A percentile compares a stretch with the other conserved stretches of the same genome.
These are phyloP conservation scores for Solanum gandarillasii DNA, from an alignment of 257 asterid species.

Conservation along the genomic window DNA sequence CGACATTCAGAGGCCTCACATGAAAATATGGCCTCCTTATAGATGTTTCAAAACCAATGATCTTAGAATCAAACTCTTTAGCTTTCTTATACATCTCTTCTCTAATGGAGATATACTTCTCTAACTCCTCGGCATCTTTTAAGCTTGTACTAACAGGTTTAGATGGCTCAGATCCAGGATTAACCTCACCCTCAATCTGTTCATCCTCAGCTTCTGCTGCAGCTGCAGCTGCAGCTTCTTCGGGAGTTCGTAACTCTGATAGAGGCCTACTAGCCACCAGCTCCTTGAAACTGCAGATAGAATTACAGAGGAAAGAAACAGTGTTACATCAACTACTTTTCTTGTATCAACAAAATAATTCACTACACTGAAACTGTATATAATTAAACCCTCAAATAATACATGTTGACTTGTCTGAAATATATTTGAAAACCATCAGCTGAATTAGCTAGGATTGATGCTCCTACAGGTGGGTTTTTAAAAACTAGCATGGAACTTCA, in stretches of 20 bases:
- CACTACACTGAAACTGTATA: background rate
- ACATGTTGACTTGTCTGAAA: background rate
- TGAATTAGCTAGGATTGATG: background rate
- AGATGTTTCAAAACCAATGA: slow-evolving; percentile 88
- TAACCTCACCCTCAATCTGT: slow-evolving; percentile 62
- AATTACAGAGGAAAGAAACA: background rate
- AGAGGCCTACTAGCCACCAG: slow-evolving; percentile 89
- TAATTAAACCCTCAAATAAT: background rate
- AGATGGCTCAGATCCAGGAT: slow-evolving; percentile 39
- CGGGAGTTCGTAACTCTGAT: slow-evolving; percentile 70
- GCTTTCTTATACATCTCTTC: slow-evolving; percentile 90
- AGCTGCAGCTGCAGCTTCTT: slow-evolving; percentile 61
- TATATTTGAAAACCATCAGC: background rate
- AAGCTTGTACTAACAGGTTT: slow-evolving; percentile 62
- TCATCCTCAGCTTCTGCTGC: slow-evolving; percentile 43
- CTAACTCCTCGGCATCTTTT: slow-evolving; percentile 95
- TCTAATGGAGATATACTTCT: slow-evolving; percentile 82
- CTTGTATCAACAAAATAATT: background rate
- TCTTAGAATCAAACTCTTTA: slow-evolving; percentile 84
- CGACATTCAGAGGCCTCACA: slow-evolving; percentile 80
- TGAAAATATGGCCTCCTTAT: slow-evolving; percentile 96
- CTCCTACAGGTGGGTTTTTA: background rate
- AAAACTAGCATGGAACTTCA: background rate
- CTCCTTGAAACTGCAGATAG: slow-evolving; percentile 68
- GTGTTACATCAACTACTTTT: background rate